These are phyloP conservation scores for Trapa incisa DNA, from an alignment of 345 rosid species.

Conservation along the genomic window DNA sequence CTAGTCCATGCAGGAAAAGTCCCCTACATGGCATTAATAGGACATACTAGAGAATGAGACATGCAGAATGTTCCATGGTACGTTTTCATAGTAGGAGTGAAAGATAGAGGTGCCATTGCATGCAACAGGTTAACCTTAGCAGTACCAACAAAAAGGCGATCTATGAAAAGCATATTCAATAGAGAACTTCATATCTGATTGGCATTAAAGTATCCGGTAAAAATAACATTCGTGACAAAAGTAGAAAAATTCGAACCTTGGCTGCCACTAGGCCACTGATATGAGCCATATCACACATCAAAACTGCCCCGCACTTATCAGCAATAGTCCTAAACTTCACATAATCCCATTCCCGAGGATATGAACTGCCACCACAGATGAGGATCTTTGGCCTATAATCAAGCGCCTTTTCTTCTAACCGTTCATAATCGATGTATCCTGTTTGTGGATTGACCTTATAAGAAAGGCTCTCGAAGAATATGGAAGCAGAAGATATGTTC, in stretches of 20 bases:
- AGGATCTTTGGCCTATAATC: conserved; percentile 88
- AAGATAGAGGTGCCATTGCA: neutral
- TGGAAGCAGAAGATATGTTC: conserved; percentile 85
- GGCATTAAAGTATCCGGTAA: neutral
- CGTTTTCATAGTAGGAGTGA: neutral
- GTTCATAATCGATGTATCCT: conserved; percentile 79
- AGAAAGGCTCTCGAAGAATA: conserved; percentile 83
- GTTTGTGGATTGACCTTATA: conserved; percentile 79
- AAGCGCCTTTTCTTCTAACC: conserved; percentile 84
- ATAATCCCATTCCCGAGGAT: conserved; percentile 98
- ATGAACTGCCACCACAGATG: conserved; percentile 95
- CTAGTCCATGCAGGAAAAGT: neutral
- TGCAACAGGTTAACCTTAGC: neutral
- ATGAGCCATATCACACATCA: conserved; percentile 99
- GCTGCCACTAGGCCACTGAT: conserved; percentile 88
- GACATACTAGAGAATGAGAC: neutral
- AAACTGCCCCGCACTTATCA: conserved; percentile 77
- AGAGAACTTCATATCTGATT: neutral
- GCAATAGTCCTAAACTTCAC: conserved; percentile 74
- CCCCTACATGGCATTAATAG: neutral
- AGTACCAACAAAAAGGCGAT: neutral
- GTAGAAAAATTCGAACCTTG: conserved; percentile 38
- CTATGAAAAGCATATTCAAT: neutral
- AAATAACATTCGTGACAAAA: neutral
- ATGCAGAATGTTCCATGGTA: neutral